These are phyloP conservation scores for Thymus mandschuricus DNA, from an alignment of 257 asterid species.

Conservation along the genomic window DNA sequence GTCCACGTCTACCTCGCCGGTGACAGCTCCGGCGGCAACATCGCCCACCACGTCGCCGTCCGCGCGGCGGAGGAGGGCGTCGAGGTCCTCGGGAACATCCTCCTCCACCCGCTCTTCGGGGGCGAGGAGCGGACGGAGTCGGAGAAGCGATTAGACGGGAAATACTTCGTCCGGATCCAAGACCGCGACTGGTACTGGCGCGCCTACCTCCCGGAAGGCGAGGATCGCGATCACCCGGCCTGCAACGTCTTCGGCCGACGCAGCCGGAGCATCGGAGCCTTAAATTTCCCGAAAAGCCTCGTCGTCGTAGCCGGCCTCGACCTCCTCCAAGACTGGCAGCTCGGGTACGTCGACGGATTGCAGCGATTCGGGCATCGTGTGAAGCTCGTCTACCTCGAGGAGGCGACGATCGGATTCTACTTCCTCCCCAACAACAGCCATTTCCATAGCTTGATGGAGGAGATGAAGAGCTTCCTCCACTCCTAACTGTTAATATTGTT, in stretches of 20 bases:
- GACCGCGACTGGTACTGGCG: constrained; percentile 95
- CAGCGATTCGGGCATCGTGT: constrained; percentile 52
- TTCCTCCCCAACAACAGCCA: constrained; percentile 86
- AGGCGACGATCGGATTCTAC: constrained; percentile 87
- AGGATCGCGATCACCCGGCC: constrained; percentile 84
- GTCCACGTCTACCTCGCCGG: constrained; percentile 70
- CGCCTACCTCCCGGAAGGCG: constrained; percentile 78
- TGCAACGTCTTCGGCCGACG: constrained; percentile 79
- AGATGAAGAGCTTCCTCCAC: constrained; percentile 56
- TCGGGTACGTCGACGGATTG: constrained; percentile 69
- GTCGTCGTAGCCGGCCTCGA: constrained; percentile 89
- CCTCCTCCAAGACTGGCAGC: constrained; percentile 83
- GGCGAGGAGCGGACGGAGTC: constrained; percentile 75
- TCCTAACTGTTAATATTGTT: constrained; percentile 35
- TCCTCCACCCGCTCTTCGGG: constrained; percentile 78
- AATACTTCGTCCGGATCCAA: constrained; percentile 67
- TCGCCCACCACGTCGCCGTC: constrained; percentile 79
- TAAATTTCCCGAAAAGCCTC: constrained; percentile 60
- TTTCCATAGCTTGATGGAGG: constrained; percentile 66
- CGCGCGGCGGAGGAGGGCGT: constrained; percentile 62
- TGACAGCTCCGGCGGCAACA: constrained; percentile 89
- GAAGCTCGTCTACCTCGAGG: constrained; percentile 55
- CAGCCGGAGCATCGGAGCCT: constrained; percentile 44
- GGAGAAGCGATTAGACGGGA: constrained; percentile 66
- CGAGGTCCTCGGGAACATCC: constrained; percentile 65